Percentiles rank a stretch among this genome's conserved stretches.
Evolutionary conservation across 768 basidiomycete species (phyloP).

Genomic region (Boletus rufocinnamomeus): DNA sequence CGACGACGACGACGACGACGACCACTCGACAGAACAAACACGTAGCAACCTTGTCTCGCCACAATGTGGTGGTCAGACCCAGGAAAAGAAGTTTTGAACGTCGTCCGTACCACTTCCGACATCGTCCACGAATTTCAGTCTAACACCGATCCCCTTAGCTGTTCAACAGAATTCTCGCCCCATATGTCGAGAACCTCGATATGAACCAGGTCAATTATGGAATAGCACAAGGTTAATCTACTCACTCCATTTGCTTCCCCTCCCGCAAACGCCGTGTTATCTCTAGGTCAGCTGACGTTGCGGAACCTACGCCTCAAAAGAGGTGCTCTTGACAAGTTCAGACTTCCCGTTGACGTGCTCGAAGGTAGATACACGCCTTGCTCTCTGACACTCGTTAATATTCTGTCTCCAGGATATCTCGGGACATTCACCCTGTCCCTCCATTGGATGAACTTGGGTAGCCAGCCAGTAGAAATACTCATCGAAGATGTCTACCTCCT

Average conservation of each 20-base stretch:
- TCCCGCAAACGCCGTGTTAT: conserved; percentile 9
- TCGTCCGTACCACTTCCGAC: conserved; percentile 43
- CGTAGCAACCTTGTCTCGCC: conserved; percentile 16
- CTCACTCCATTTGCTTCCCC: neutral
- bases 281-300: conserved; percentile 71
- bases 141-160: conserved; percentile 42
- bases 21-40: neutral
- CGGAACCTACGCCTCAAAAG: conserved; percentile 86
- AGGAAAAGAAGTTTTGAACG: conserved; percentile 80
- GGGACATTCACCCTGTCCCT: conserved; percentile 85
- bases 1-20: conserved; percentile 4
- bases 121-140: neutral
- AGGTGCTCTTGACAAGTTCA: conserved; percentile 92
- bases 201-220: conserved; percentile 94
- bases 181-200: conserved; percentile 96
- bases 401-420: conserved; percentile 62
- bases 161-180: conserved; percentile 89
- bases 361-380: conserved; percentile 57
- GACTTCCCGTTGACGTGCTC: conserved; percentile 91
- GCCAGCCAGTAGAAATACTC: conserved; percentile 86
- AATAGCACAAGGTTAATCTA: conserved; percentile 70
- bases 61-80: conserved; percentile 88
- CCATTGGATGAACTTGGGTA: conserved; percentile 87
- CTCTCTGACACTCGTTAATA: neutral
- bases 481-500: conserved; percentile 96